These are phyloP conservation scores for Coemansia sp. DNA, from an alignment of 192 early-diverging fungal species.

Conservation along the genomic window DNA sequence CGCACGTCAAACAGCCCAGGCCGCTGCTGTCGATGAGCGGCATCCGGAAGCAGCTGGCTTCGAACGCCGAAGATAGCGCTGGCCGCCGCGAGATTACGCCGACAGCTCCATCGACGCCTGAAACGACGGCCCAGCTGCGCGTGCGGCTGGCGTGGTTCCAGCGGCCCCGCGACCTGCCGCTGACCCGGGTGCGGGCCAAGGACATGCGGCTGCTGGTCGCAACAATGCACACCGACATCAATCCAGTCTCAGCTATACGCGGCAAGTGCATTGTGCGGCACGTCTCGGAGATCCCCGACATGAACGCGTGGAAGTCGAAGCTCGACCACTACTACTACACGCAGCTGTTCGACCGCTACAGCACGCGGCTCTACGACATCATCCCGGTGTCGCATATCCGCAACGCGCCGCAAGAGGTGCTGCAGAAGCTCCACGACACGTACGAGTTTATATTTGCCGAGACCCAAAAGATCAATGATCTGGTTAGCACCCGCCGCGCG, in stretches of 20 bases:
- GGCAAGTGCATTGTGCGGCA: slow-evolving; percentile 80
- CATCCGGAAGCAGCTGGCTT: slow-evolving; percentile 5
- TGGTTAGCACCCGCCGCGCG: slow-evolving; percentile 66
- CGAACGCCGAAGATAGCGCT: neutral
- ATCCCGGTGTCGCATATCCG: slow-evolving; percentile 73
- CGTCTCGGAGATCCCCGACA: slow-evolving; percentile 32
- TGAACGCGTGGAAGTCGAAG: slow-evolving; percentile 32
- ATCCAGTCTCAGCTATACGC: slow-evolving; percentile 74
- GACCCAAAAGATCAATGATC: slow-evolving; percentile 72
- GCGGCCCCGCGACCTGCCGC: slow-evolving; percentile 71
- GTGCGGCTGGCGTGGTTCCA: slow-evolving; percentile 70
- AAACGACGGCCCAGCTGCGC: slow-evolving; percentile 31
- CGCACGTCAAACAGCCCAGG: slow-evolving; percentile 52
- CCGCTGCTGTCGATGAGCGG: slow-evolving; percentile 17
- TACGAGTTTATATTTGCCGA: slow-evolving; percentile 90
- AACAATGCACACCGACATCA: slow-evolving; percentile 87
- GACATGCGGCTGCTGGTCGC: slow-evolving; percentile 77
- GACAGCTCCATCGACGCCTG: slow-evolving; percentile 16
- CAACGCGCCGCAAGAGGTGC: slow-evolving; percentile 75
- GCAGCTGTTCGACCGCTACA: slow-evolving; percentile 90
- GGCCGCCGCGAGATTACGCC: slow-evolving; percentile 14
- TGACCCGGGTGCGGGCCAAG: slow-evolving; percentile 56
- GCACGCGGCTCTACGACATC: slow-evolving; percentile 83
- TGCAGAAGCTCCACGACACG: slow-evolving; percentile 58
- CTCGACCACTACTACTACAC: slow-evolving; percentile 84